These are phyloP conservation scores for Neurospora crassa DNA, from an alignment of 2,329 filamentous ascomycete genomes.

Conservation along the genomic window DNA sequence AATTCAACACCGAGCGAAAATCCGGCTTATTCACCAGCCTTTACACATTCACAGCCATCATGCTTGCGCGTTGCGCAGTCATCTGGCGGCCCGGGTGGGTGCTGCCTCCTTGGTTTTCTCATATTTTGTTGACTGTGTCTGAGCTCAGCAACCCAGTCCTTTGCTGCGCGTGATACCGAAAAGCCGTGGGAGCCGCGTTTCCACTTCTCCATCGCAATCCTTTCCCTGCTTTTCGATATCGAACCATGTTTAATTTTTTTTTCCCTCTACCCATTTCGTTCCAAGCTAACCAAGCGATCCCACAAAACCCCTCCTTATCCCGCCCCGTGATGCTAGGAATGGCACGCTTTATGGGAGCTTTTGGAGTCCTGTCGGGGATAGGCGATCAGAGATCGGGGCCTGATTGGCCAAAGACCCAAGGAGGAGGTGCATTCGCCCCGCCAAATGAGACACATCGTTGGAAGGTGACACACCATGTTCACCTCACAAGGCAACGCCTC, in stretches of 20 bases:
- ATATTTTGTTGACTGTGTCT: background rate
- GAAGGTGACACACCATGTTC: constrained; percentile 19
- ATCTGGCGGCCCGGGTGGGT: background rate
- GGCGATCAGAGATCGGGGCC: constrained; percentile 7
- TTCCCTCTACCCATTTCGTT: background rate
- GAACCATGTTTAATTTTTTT: background rate
- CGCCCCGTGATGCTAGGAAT: constrained; percentile 8
- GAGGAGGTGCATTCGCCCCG: constrained; percentile 14
- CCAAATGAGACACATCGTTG: constrained; percentile 13
- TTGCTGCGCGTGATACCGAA: background rate
- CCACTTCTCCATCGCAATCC: background rate
- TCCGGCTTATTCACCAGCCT: background rate
- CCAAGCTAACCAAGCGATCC: background rate
- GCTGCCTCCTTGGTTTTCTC: background rate
- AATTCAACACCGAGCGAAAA: background rate
- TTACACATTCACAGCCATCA: background rate
- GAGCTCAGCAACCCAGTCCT: background rate
- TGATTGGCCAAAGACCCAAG: constrained; percentile 4
- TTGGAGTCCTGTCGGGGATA: background rate
- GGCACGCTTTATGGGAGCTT: background rate
- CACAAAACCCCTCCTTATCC: constrained; percentile 2
- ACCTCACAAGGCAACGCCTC: constrained; percentile 24
- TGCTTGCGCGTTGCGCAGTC: background rate
- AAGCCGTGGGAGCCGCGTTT: background rate
- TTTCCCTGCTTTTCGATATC: background rate